Evolutionary conservation across 768 basidiomycete genomes (phyloP).

Genomic region (Tulasnella sp.): DNA sequence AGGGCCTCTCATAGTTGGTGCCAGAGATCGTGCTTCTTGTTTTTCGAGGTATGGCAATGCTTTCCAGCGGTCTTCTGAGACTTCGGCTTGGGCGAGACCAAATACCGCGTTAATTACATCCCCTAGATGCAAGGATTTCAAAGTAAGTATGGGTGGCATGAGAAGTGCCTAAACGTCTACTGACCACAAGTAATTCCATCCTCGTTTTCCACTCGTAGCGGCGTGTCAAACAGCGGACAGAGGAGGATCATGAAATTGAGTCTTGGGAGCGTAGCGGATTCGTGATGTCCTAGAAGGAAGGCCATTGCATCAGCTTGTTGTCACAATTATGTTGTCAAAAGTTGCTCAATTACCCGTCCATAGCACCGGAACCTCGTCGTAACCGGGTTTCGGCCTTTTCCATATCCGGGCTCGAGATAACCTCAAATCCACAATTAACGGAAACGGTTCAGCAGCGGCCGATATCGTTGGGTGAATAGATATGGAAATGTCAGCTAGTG

Average conservation of each 20-base stretch:
- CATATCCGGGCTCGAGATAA: not conserved
- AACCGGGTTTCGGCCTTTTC: not conserved
- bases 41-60: not conserved
- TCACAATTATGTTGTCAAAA: not conserved
- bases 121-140: not conserved
- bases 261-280: conserved; percentile 9
- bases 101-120: conserved; percentile 1
- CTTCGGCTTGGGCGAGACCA: not conserved
- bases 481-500: no score
- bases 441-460: not conserved
- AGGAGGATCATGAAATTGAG: conserved; percentile 5
- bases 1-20: not conserved
- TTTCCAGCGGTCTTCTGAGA: not conserved
- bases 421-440: conserved; percentile 1
- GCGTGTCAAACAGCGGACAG: not conserved
- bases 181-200: conserved; percentile 10
- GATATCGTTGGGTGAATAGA: no score
- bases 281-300: not conserved
- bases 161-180: not conserved
- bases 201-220: not conserved
- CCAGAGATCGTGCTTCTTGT: not conserved
- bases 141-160: not conserved
- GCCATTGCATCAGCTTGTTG: not conserved
- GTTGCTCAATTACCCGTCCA: not conserved
- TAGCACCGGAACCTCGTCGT: not conserved